Conservation (phyloP, 495 filamentous ascomycete genomes). For the Entonaema liquescens region DNA sequence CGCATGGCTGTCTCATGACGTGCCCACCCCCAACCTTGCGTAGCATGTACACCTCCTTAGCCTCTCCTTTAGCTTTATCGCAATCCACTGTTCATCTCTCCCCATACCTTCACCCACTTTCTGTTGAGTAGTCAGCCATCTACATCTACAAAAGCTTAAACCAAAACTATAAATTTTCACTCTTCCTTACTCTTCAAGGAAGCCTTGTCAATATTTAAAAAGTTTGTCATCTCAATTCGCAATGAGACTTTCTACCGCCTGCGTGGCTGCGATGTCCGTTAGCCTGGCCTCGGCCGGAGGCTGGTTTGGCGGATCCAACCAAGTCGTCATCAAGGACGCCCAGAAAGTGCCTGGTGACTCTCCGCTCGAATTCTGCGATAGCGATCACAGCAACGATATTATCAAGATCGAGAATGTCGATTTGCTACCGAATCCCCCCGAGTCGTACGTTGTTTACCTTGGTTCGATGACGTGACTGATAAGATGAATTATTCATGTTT, state of each 20-base stretch:
- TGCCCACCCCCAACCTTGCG: slow-evolving; percentile 40
- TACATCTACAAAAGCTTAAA: not conserved
- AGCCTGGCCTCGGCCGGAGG: slow-evolving; percentile 50
- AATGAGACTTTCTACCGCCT: slow-evolving; percentile 56
- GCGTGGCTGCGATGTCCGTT: slow-evolving; percentile 51
- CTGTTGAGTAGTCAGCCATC: slow-evolving; percentile 28
- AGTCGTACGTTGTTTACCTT: slow-evolving; percentile 69
- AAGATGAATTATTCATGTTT: not conserved
- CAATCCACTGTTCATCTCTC: slow-evolving; percentile 17
- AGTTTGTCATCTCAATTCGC: slow-evolving; percentile 19
- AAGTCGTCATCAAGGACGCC: slow-evolving; percentile 47
- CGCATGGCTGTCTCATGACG: slow-evolving; percentile 35
- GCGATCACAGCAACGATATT: slow-evolving; percentile 66
- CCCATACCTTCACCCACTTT: slow-evolving; percentile 28
- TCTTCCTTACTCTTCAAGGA: not conserved
- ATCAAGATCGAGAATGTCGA: slow-evolving; percentile 82
- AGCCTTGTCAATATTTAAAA: not conserved
- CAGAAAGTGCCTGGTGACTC: slow-evolving; percentile 75
- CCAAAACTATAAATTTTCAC: slow-evolving; percentile 8
- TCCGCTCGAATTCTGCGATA: slow-evolving; percentile 76
- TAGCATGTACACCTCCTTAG: not conserved
- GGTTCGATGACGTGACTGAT: not conserved
- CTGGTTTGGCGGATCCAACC: slow-evolving; percentile 49
- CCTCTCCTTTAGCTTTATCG: slow-evolving; percentile 29
- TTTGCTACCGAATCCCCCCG: slow-evolving; percentile 84